These are phyloP conservation scores for Xerocomus amazonicus DNA, from an alignment of 1,284 basidiomycete genomes.

Conservation along the genomic window DNA sequence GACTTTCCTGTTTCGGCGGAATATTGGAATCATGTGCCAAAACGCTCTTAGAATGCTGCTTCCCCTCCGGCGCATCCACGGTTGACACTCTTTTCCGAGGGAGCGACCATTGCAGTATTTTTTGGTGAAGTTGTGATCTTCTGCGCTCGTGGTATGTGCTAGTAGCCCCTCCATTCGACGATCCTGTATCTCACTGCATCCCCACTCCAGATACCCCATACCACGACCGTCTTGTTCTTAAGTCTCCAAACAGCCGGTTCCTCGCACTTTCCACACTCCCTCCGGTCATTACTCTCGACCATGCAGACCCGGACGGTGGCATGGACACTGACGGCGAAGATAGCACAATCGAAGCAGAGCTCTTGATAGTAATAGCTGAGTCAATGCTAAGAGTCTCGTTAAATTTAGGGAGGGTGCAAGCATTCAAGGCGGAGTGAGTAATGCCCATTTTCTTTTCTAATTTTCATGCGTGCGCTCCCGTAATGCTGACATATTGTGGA, in stretches of 20 bases:
- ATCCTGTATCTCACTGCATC: not conserved
- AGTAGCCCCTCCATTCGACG: not conserved
- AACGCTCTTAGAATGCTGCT: conserved; percentile 50
- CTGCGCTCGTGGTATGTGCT: conserved; percentile 54
- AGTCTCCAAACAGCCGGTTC: conserved; percentile 61
- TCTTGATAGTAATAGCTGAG: conserved; percentile 62
- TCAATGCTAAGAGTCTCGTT: conserved; percentile 64
- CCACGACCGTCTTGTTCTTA: conserved; percentile 68
- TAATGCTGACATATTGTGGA: conserved; percentile 31
- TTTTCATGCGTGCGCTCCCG: conserved; percentile 38
- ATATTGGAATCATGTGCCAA: not conserved
- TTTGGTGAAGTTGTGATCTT: conserved; percentile 77
- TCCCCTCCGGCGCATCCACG: conserved; percentile 68
- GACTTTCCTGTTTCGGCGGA: not conserved
- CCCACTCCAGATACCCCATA: conserved; percentile 57
- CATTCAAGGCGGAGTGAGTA: conserved; percentile 57
- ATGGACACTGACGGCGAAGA: conserved; percentile 11
- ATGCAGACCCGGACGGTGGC: conserved; percentile 15
- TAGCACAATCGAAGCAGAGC: conserved; percentile 41
- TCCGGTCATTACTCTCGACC: conserved; percentile 23
- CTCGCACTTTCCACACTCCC: conserved; percentile 60
- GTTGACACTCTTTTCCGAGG: conserved; percentile 55
- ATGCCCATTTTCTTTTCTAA: conserved; percentile 5
- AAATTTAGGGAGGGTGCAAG: conserved; percentile 56
- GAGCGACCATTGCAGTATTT: conserved; percentile 57